Conservation (phyloP, 2,329 filamentous ascomycete species). For the Colletotrichum gigasporum region DNA sequence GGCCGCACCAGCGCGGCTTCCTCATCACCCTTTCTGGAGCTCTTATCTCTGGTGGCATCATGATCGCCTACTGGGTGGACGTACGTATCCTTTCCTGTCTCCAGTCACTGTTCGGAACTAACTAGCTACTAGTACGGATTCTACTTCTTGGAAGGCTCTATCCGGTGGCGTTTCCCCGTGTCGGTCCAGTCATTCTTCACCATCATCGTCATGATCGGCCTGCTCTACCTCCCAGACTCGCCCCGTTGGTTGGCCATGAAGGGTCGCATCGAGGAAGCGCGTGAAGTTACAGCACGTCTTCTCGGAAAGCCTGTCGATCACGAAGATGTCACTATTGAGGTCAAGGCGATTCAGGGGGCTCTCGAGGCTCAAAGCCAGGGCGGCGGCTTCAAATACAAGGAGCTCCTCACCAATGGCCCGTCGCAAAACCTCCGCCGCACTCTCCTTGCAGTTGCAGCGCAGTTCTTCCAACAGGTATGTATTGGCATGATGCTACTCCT, state of each 20-base stretch:
- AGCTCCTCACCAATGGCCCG: slow-evolving; percentile 64
- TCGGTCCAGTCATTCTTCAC: slow-evolving; percentile 43
- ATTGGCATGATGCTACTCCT: neutral
- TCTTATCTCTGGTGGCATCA: slow-evolving; percentile 41
- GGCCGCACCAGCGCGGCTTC: slow-evolving; percentile 39
- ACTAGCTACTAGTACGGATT: slow-evolving; percentile 37
- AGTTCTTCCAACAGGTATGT: slow-evolving; percentile 39
- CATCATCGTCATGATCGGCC: slow-evolving; percentile 41
- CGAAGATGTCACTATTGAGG: slow-evolving; percentile 35
- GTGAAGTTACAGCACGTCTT: slow-evolving; percentile 36
- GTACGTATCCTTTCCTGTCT: neutral
- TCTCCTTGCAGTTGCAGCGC: slow-evolving; percentile 45
- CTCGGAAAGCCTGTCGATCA: slow-evolving; percentile 38
- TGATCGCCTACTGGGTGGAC: slow-evolving; percentile 44
- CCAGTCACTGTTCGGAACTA: too few relatives aligned
- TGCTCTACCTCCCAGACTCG: slow-evolving; percentile 46
- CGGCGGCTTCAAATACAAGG: slow-evolving; percentile 34
- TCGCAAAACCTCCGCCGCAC: slow-evolving; percentile 74
- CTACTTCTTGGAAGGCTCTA: slow-evolving; percentile 40
- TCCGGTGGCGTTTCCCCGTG: slow-evolving; percentile 45
- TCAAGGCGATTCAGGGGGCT: slow-evolving; percentile 35
- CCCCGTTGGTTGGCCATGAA: slow-evolving; percentile 49
- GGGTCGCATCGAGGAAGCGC: slow-evolving; percentile 39
- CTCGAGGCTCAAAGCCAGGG: slow-evolving; percentile 38
- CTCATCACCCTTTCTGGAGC: slow-evolving; percentile 40